Conservation (phyloP, 2,329 filamentous ascomycete species). For the Colletotrichum sp. region DNA sequence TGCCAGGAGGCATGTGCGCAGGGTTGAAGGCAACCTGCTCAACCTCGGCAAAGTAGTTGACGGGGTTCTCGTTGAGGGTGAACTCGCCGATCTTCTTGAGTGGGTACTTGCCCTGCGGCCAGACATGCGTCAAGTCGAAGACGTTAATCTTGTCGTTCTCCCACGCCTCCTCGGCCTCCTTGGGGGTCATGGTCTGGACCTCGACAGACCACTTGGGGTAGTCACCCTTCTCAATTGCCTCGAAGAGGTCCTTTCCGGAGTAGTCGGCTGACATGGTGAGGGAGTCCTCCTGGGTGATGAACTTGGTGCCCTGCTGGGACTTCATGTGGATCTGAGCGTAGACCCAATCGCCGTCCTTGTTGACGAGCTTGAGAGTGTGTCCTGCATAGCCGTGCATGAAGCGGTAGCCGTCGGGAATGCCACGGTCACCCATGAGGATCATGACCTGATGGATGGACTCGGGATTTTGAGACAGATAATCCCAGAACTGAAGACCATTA, state of each 20-base stretch:
- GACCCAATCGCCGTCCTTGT: constrained; percentile 48
- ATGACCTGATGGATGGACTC: constrained; percentile 57
- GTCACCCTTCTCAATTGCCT: constrained; percentile 48
- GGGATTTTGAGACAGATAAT: constrained; percentile 41
- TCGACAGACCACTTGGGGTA: constrained; percentile 56
- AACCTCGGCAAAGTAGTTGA: constrained; percentile 73
- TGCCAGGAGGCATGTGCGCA: constrained; percentile 66
- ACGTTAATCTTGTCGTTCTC: constrained; percentile 47
- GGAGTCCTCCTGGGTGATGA: constrained; percentile 44
- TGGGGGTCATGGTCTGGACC: constrained; percentile 59
- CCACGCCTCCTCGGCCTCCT: constrained; percentile 46
- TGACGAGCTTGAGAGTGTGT: constrained; percentile 54
- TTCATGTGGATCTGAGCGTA: constrained; percentile 58
- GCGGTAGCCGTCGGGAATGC: constrained; percentile 50
- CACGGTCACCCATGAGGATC: constrained; percentile 55
- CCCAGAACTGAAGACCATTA: constrained; percentile 29
- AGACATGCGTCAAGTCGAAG: constrained; percentile 63
- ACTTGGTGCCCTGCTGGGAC: constrained; percentile 50
- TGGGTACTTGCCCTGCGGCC: constrained; percentile 66
- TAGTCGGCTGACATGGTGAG: constrained; percentile 53
- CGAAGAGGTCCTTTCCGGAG: constrained; percentile 38
- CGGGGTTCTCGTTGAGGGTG: constrained; percentile 67
- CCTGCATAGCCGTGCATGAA: constrained; percentile 51
- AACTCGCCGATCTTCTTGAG: constrained; percentile 66
- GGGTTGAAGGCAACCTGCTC: constrained; percentile 73